Percentiles rank a stretch among this genome's conserved stretches.
Conservation (phyloP, 176 grass and related monocot genomes). For the Musa schizocarpa region DNA sequence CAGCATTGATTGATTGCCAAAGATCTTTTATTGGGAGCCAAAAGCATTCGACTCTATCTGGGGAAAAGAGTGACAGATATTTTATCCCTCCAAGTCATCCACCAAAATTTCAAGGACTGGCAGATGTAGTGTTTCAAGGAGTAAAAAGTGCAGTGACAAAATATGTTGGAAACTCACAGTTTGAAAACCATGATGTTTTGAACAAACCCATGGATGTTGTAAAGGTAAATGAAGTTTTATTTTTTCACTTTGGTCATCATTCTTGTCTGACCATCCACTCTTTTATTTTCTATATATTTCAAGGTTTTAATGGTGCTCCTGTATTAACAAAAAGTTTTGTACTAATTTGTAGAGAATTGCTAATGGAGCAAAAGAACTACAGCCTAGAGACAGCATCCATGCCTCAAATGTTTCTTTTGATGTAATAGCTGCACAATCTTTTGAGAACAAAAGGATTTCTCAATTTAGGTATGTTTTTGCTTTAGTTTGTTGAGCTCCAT, state of each 20-base stretch:
- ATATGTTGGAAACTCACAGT: conserved; percentile 42
- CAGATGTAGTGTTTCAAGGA: conserved; percentile 36
- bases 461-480: conserved; percentile 51
- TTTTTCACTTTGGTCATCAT: conserved; percentile 1
- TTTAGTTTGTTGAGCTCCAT: neutral
- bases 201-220: conserved; percentile 21
- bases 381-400: conserved; percentile 38
- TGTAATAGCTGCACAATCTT: conserved; percentile 41
- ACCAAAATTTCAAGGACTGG: conserved; percentile 31
- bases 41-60: conserved; percentile 21
- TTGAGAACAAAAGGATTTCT: conserved; percentile 49
- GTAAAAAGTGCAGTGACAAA: conserved; percentile 44
- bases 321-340: conserved; percentile 14
- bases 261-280: conserved; percentile 8
- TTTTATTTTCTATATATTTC: conserved; percentile 1
- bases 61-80: conserved; percentile 39
- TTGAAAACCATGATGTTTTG: conserved; percentile 34
- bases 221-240: conserved; percentile 39
- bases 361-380: conserved; percentile 50
- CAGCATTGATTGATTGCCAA: conserved; percentile 29
- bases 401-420: conserved; percentile 38
- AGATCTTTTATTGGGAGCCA: conserved; percentile 19
- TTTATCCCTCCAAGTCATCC: conserved; percentile 7
- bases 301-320: neutral
- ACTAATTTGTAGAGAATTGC: conserved; percentile 43